Evolutionary conservation across 2,329 filamentous ascomycete species (phyloP), one percentile per base, ranked within the genome.

Genomic region (Sporothrix inflata): DNA sequence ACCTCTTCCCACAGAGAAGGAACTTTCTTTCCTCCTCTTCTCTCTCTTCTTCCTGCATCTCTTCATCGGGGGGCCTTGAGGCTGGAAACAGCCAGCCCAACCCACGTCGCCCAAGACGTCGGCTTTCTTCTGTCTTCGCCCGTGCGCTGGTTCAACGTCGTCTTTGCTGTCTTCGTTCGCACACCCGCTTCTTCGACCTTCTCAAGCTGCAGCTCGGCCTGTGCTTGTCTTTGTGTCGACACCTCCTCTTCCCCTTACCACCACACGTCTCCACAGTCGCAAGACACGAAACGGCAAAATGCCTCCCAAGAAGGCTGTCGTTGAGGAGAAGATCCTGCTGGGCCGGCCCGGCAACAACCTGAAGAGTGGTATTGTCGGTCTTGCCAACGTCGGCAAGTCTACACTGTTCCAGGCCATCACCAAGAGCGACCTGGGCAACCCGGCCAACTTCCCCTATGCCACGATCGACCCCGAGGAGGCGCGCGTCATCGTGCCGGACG

Each of bases 351-450:
- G 96, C 81, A 99, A 99, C 89, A 98, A 90, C 85, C 84, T 99
- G 84, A 99, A 98, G 90, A 98, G 94, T 87, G 97, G 96, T 86
- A 99, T 99, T 90, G 96, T 99, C 84, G 96, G 96, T 85, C 91
- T 99, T 80, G 96, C 96, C 83, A 99, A 99, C 84, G 97, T 99
- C 78, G 96, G 96, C 84, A 99, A 99, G 87, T 99, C 96, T 77
- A 99, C 97, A 45, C 90, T 99, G 79, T 99, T 99, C 90, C 97
- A 99, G 87, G 94, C 96, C 81, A 98, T 99, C 84, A 99, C 96
- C 81, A 98, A 98, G 88, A 97, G 92, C 84, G 90, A 90, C 76
- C 91, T 99, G 79, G 96, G 97, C 85, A 99, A 98, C 86, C 97
- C 97, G 79, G 96, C 96, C 86, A 99, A 99, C 86, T 99, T 98